Conservation (phyloP, 1,139 yeast species). For the Candida gigantensis region DNA sequence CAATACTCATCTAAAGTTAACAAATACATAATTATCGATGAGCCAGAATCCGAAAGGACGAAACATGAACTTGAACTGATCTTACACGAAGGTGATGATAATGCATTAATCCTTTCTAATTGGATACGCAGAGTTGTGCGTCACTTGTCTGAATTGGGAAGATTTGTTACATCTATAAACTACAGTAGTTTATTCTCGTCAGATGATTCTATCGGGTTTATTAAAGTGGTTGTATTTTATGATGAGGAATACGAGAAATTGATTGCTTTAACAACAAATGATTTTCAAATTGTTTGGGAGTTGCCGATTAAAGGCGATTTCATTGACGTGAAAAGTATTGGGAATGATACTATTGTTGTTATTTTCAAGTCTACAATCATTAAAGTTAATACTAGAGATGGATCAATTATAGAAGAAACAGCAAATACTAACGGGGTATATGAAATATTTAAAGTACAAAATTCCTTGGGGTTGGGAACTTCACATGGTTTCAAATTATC, state of each 20-base stretch:
- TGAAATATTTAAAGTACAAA: constrained; percentile 9
- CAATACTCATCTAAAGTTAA: constrained; percentile 13
- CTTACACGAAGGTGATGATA: constrained; percentile 29
- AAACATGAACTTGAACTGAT: constrained; percentile 33
- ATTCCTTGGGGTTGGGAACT: constrained; percentile 12
- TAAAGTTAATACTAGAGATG: constrained; percentile 27
- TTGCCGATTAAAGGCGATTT: constrained; percentile 15
- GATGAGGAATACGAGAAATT: constrained; percentile 24
- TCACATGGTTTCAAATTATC: constrained; percentile 3
- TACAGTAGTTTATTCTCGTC: constrained; percentile 9
- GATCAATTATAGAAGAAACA: constrained; percentile 16
- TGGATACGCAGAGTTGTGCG: constrained; percentile 34
- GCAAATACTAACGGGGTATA: constrained; percentile 7
- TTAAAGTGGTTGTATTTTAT: constrained; percentile 33
- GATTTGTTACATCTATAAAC: constrained; percentile 19
- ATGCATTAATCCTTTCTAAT: constrained; percentile 25
- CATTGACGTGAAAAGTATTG: constrained; percentile 19
- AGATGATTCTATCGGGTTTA: constrained; percentile 26
- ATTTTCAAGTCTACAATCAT: constrained; percentile 22
- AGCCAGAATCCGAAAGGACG: constrained; percentile 30
- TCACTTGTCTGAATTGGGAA: constrained; percentile 40
- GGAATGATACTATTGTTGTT: constrained; percentile 20
- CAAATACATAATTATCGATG: constrained; percentile 22
- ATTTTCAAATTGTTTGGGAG: constrained; percentile 33
- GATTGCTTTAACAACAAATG: constrained; percentile 33